Percentiles rank a stretch among this genome's conserved stretches.
phyloP scores from a whole-genome alignment of 2,329 filamentous ascomycete species.

The Hyphodiscus sp. region DNA sequence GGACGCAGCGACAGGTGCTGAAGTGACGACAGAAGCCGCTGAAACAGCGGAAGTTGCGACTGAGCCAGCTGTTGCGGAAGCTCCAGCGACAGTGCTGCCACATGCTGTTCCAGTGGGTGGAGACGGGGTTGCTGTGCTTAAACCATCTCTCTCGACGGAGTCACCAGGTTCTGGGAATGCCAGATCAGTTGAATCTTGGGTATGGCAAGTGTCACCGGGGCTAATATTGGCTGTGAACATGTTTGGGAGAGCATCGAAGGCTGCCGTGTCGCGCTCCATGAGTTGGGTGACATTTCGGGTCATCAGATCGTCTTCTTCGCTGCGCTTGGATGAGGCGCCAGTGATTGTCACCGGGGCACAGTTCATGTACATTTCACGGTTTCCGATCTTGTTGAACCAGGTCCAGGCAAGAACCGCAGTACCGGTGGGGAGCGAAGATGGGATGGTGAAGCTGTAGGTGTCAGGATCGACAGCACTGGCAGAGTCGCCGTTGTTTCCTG shows the following conservation, averaged over 20 bases:
- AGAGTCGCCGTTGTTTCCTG: conserved; percentile 51
- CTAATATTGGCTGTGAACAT: conserved; percentile 74
- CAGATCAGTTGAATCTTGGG: conserved; percentile 48
- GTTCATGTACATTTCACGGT: conserved; percentile 98
- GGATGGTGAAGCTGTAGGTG: conserved; percentile 65
- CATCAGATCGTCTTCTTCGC: conserved; percentile 19
- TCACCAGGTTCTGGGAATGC: conserved; percentile 63
- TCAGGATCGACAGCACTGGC: conserved; percentile 41
- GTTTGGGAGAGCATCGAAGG: conserved; percentile 58
- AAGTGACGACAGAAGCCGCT: conserved; percentile 6
- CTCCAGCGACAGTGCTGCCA: conserved; percentile 18
- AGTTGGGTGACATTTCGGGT: conserved; percentile 18
- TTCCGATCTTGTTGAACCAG: conserved; percentile 90
- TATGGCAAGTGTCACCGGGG: conserved; percentile 49
- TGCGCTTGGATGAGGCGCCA: conserved; percentile 39
- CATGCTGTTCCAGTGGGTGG: conserved; percentile 24
- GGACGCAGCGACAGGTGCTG: conserved; percentile 4
- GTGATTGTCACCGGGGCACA: conserved; percentile 70
- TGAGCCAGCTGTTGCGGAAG: conserved; percentile 27
- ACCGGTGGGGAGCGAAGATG: conserved; percentile 63
- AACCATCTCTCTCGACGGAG: conserved; percentile 41
- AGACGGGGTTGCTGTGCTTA: conserved; percentile 28
- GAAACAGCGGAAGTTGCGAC: conserved; percentile 13
- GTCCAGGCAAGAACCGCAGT: conserved; percentile 83
- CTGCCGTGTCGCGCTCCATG: conserved; percentile 35